Evolutionary conservation across 495 filamentous ascomycete species (phyloP), one percentile per base, ranked within the genome.

Genomic region (Talaromyces borbonicus): DNA sequence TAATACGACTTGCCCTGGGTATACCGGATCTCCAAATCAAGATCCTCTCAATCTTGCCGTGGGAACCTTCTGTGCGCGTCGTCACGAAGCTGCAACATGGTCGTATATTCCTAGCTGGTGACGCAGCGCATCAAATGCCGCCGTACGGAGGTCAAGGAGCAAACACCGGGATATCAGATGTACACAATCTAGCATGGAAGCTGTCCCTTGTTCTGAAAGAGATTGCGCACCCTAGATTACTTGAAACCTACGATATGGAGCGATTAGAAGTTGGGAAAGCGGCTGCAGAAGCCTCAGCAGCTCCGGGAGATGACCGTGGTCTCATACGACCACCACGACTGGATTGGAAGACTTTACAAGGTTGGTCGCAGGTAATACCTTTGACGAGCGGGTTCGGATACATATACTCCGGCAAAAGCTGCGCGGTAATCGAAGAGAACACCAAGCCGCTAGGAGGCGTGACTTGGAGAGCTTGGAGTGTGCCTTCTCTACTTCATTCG

Each of bases 161-260:
- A 16, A 75, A 75, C 49, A 67, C 68, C 0, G 69, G 69, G 1
- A 66, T 77, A 35, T 60, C 62, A 26, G 73, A 75, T 46, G 66
- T 62, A 3, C 56, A 69, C 16, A 68, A 69, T 39, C 61, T 77
- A 8, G 61, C 60, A 18, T 75, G 70, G 72, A 73, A 71, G 47
- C 50, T 73, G 1, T 57, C 61, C 1, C 66, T 63, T 36, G 72
- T 75, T 0, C 43, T 72, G 35, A 63, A 62, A 24, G 69, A 68
- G 0, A 43, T 53, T 9, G 67, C 71, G 1, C 46, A 46, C 1
- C 51, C 60, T 1, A 48, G 43, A 2, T 47, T 81, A 6, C 59
- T 81, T 5, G 58, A 72, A 8, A 68, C 71, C 0, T 80, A 72
- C 52, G 65, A 61, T 43, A 45, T 45, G 2, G 76, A 81, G 51